Percentiles rank a stretch among this genome's conserved stretches.
Evolutionary conservation across 805 yeast species (phyloP).

Genomic region (Grigorovia yakushimaensis): DNA sequence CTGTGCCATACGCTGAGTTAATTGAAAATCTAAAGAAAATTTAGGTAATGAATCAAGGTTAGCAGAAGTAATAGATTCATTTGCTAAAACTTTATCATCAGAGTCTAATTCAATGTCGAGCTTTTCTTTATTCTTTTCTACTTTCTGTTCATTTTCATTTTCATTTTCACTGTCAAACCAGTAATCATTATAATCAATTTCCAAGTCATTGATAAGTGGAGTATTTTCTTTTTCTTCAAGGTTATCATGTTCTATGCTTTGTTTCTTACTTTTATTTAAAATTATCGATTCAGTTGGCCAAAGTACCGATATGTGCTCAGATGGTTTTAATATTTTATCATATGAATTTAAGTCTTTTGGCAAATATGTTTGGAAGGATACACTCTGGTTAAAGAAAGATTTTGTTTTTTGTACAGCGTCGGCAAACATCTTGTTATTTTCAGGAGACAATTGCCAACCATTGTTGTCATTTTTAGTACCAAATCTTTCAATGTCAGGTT

Average conservation of each 20-base stretch:
- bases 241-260: background rate
- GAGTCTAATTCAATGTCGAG: background rate
- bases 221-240: background rate
- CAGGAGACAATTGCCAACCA: conserved; percentile 37
- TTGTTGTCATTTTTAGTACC: conserved; percentile 4
- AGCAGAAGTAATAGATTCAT: background rate
- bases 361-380: conserved; percentile 14
- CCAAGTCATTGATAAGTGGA: background rate
- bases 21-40: conserved; percentile 12
- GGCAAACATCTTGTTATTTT: conserved; percentile 27
- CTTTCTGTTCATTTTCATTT: background rate
- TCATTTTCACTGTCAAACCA: conserved; percentile 3
- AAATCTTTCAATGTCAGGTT: conserved; percentile 22
- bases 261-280: conserved; percentile 3
- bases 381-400: conserved; percentile 6
- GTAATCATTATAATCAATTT: conserved; percentile 3
- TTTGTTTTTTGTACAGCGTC: conserved; percentile 18
- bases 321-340: conserved; percentile 24
- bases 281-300: conserved; percentile 22
- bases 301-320: conserved; percentile 24
- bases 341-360: conserved; percentile 15
- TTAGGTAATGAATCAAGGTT: background rate
- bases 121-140: background rate
- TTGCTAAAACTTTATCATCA: background rate
- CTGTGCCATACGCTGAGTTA: conserved; percentile 19